Percentiles rank a stretch among this genome's conserved stretches.
Evolutionary conservation across 495 filamentous ascomycete genomes (phyloP).

Genomic region (Parachaetomium inaequale): DNA sequence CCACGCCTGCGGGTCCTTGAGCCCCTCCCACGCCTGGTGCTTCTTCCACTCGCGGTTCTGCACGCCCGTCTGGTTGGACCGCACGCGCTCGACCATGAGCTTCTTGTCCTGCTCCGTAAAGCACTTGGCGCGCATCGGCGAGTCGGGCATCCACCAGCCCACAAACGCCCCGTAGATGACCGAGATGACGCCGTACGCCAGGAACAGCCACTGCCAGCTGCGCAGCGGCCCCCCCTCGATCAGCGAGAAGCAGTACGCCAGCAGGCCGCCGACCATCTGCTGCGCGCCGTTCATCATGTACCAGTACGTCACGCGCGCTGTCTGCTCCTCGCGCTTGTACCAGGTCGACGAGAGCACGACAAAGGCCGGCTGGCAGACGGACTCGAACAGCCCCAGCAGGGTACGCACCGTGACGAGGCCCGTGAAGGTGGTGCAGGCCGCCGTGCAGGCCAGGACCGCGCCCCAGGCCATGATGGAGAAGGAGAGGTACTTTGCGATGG

Average conservation of each 20-base stretch:
- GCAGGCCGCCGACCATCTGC: slow-evolving; percentile 52
- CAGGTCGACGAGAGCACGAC: slow-evolving; percentile 67
- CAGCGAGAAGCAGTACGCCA: slow-evolving; percentile 55
- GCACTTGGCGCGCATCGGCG: slow-evolving; percentile 58
- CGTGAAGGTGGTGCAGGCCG: slow-evolving; percentile 55
- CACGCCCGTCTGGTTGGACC: slow-evolving; percentile 62
- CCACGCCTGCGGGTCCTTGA: slow-evolving; percentile 50
- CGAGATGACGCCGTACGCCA: slow-evolving; percentile 53
- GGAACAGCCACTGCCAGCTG: slow-evolving; percentile 53
- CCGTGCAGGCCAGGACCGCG: slow-evolving; percentile 51
- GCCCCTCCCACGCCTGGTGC: slow-evolving; percentile 44
- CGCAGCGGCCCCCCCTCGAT: slow-evolving; percentile 45
- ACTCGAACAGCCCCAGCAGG: slow-evolving; percentile 66
- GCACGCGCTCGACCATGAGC: slow-evolving; percentile 56
- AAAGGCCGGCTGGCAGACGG: slow-evolving; percentile 59
- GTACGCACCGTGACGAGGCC: slow-evolving; percentile 56
- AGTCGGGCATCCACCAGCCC: slow-evolving; percentile 60
- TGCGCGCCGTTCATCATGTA: slow-evolving; percentile 67
- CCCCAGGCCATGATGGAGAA: slow-evolving; percentile 64
- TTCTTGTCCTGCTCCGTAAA: slow-evolving; percentile 54
- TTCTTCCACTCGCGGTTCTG: slow-evolving; percentile 56
- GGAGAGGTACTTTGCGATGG: slow-evolving; percentile 56
- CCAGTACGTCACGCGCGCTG: slow-evolving; percentile 64
- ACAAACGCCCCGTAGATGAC: slow-evolving; percentile 54
- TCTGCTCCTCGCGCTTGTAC: slow-evolving; percentile 67